phyloP scores from a whole-genome alignment of 805 yeast species.

The Tetrapisispora taiwanensis region DNA sequence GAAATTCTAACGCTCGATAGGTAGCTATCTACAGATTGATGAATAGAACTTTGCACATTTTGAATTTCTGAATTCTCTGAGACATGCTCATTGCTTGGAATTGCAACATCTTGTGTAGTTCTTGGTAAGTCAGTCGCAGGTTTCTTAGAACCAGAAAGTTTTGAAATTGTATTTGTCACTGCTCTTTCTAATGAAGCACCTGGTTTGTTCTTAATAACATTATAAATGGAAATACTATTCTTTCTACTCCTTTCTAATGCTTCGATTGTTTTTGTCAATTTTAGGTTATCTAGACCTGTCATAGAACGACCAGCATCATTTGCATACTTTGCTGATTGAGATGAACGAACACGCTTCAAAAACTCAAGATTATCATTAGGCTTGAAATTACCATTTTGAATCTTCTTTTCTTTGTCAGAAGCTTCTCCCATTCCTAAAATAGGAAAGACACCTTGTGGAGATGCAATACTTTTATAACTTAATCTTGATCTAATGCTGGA shows the following conservation, averaged over 20 bases:
- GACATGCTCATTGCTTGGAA: conserved; percentile 11
- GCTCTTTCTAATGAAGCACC: conserved; percentile 30
- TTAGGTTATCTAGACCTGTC: not conserved
- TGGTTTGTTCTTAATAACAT: conserved; percentile 28
- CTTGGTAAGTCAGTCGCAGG: conserved; percentile 8
- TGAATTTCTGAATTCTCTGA: not conserved
- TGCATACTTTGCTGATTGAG: not conserved
- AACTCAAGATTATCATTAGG: not conserved
- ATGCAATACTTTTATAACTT: not conserved
- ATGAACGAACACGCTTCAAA: not conserved
- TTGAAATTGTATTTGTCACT: conserved; percentile 18
- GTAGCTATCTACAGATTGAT: not conserved
- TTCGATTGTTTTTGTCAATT: conserved; percentile 13
- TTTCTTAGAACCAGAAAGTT: conserved; percentile 1
- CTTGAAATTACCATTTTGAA: not conserved
- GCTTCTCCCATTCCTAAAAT: conserved; percentile 4
- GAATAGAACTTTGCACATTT: not conserved
- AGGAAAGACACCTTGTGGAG: conserved; percentile 5
- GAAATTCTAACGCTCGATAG: not conserved
- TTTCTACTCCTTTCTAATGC: conserved; percentile 23
- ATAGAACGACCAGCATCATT: no score
- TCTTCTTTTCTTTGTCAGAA: not conserved
- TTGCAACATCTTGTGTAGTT: conserved; percentile 19
- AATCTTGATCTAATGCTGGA: not conserved
- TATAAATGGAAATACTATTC: conserved; percentile 20